Base-by-base conservation (phyloP, 1,284 basidiomycete species). In the Boletus chippewaensis region DNA sequence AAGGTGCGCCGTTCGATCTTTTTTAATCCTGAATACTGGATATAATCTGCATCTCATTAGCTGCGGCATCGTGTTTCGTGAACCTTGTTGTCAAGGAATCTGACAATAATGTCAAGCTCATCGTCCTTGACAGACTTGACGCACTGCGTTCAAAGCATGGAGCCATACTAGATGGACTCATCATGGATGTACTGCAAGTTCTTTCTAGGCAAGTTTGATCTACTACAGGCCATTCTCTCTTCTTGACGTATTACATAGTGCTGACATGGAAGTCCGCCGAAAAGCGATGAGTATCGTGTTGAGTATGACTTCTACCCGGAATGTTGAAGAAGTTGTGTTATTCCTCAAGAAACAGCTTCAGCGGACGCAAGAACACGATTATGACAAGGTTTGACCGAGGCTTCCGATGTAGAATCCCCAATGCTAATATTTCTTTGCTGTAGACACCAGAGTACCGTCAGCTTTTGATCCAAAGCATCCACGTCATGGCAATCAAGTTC, bases 31-130 rank as follows among this genome's bases (percentile, higher is more conserved):
- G 15, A 40, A 18, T 7, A 5, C 36, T 26, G 13, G 10, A 35
- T 56, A 18, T 12, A 29, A 48, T 38, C 40, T 26, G 41, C 11
- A 26, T 34, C 8, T n/a, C 35, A 40, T 47, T 57, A 93, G 95
- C 96, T 56, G 87, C 95, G 42, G 95, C 93, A 1, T 82, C 85
- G 11, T 90, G 84, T 52, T 85, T 97, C 59, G 91, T 97, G 62
- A 91, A 85, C 61, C 83, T 99, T 50, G 85, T 95, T 52, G 79
- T 90, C 66, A 95, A 95, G 73, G 95, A 97, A 72, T 93, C 93
- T 2, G 95, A 98, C 75, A 99, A 99, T 75, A 99, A 99, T 62
- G 95, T 98, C 71, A 99, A 99, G 72, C 81, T 99, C 52, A 99
- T 99, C 58, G 96, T 99, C 10, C 80, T 99, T 31, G 92, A 96